Percentiles rank a stretch among this genome's conserved stretches.
phyloP scores from a whole-genome alignment of 176 grass and related monocot species.

The bread wheat (Triticum aestivum) region DNA sequence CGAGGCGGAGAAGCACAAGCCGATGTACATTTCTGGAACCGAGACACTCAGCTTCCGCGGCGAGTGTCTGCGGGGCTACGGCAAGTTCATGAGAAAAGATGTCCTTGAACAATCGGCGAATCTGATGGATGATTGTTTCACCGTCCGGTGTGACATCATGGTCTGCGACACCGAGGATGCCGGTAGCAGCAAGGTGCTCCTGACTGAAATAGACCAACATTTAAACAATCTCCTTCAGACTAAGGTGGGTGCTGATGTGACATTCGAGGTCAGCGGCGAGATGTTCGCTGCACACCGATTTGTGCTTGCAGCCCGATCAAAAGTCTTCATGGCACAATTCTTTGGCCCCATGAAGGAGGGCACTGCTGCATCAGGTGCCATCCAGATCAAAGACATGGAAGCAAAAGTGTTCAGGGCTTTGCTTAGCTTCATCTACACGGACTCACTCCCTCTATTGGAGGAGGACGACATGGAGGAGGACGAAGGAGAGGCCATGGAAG shows the following conservation, averaged over 20 bases:
- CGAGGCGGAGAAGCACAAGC: neutral
- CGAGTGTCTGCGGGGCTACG: neutral
- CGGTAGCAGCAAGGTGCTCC: neutral
- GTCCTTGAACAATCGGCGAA: neutral
- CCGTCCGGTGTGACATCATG: neutral
- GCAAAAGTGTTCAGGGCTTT: neutral
- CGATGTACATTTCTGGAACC: neutral
- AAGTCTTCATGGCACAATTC: neutral
- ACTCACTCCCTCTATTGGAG: neutral
- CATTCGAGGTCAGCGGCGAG: neutral
- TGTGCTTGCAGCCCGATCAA: neutral
- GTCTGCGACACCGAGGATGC: neutral
- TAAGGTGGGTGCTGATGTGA: neutral
- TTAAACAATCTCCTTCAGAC: neutral
- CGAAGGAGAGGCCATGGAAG: neutral
- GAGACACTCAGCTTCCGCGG: neutral
- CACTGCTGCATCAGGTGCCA: neutral
- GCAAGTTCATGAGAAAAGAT: neutral
- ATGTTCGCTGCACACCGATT: neutral
- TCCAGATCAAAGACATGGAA: neutral
- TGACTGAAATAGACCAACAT: neutral
- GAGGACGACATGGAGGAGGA: neutral
- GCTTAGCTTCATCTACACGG: neutral
- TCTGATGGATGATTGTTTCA: neutral
- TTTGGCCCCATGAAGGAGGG: neutral